Percentiles rank a stretch among this genome's conserved stretches.
Conservation (phyloP, 148 eudicot genomes). For the Camellia sinensis region DNA sequence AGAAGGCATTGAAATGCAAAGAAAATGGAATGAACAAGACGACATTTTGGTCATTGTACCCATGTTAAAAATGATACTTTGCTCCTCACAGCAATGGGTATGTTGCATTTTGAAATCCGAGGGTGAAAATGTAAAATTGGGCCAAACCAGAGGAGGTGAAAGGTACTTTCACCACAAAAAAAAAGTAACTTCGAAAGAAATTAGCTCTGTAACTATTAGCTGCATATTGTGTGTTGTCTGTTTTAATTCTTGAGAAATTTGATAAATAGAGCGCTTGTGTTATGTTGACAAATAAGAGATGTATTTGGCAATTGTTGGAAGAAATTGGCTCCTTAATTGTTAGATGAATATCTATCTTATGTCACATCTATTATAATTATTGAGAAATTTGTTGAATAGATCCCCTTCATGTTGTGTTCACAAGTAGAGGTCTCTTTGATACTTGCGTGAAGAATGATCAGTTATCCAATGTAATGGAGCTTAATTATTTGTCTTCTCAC, state of each 20-base stretch:
- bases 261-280: not conserved
- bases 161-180: not conserved
- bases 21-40: too few species aligned
- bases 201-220: not conserved
- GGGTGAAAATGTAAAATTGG: too few species aligned
- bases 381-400: not conserved
- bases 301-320: not conserved
- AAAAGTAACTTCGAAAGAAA: not conserved
- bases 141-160: too few species aligned
- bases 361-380: not conserved
- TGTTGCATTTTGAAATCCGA: not conserved
- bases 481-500: slow-evolving; percentile 32
- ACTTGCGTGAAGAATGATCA: not conserved
- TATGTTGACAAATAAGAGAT: not conserved
- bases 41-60: too few species aligned
- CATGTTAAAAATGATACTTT: too few species aligned
- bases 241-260: not conserved
- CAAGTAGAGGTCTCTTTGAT: not conserved
- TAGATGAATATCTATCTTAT: not conserved
- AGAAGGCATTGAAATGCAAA: too few species aligned
- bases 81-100: too few species aligned
- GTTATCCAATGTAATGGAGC: slow-evolving; percentile 6
- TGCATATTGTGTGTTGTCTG: not conserved
- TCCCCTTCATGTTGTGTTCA: slow-evolving; percentile 14
- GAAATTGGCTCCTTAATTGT: not conserved